Percentiles rank a stretch among this genome's conserved stretches.
Evolutionary conservation across 2,329 filamentous ascomycete genomes (phyloP).

Genomic region (Paecilomyces dactylethromorphus): DNA sequence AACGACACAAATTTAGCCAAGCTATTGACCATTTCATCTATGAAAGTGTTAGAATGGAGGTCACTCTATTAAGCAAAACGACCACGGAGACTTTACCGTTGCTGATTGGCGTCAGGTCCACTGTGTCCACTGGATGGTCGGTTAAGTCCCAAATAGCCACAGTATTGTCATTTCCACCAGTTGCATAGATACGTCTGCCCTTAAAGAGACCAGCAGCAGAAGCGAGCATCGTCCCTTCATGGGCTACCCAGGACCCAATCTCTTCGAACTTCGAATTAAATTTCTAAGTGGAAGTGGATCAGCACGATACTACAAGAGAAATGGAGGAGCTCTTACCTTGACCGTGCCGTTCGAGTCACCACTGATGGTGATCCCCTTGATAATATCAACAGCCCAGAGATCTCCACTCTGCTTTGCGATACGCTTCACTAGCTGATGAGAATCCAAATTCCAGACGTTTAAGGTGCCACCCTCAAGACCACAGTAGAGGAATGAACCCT

Average conservation of each 20-base stretch:
- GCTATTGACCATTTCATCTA: constrained; percentile 59
- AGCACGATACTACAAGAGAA: background rate
- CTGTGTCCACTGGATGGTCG: constrained; percentile 45
- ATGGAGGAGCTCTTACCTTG: constrained; percentile 50
- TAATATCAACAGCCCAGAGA: constrained; percentile 79
- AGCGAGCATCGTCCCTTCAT: constrained; percentile 79
- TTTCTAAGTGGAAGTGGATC: constrained; percentile 40
- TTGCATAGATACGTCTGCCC: constrained; percentile 77
- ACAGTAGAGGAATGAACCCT: constrained; percentile 87
- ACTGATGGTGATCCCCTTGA: constrained; percentile 78
- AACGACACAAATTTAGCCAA: constrained; percentile 83
- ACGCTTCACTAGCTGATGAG: constrained; percentile 78
- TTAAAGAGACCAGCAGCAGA: constrained; percentile 68
- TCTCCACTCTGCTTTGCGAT: constrained; percentile 76
- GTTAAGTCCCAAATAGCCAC: constrained; percentile 82
- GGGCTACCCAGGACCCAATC: constrained; percentile 70
- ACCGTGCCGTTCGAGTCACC: constrained; percentile 84
- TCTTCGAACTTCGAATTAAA: constrained; percentile 80
- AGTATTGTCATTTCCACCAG: constrained; percentile 85
- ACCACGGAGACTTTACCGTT: constrained; percentile 41
- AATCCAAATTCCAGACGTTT: constrained; percentile 96
- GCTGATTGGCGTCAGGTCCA: constrained; percentile 45
- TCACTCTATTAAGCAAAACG: background rate
- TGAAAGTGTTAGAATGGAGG: constrained; percentile 7
- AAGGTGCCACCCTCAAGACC: constrained; percentile 82